A percentile compares a stretch with the other conserved stretches of the same genome.
These are phyloP conservation scores for Carpinus fangiana DNA, from an alignment of 306 rosid species.

Conservation along the genomic window DNA sequence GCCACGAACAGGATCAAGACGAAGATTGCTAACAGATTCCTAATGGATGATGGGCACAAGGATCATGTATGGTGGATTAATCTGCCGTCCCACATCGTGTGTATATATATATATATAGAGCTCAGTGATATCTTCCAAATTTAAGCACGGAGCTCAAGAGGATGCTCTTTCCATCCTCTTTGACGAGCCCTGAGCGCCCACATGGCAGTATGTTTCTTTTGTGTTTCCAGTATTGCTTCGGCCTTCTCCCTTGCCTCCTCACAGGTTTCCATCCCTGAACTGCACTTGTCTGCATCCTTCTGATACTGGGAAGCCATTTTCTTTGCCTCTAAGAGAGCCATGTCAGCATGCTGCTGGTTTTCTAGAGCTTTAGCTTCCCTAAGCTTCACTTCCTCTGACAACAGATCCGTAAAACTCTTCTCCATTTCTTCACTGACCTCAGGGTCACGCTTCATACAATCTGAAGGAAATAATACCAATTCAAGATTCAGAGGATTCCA, in stretches of 20 bases:
- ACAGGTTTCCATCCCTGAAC: slow-evolving; percentile 60
- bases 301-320: slow-evolving; percentile 54
- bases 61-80: not conserved
- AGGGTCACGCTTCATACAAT: slow-evolving; percentile 57
- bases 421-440: slow-evolving; percentile 47
- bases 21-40: not conserved
- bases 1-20: not conserved
- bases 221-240: slow-evolving; percentile 42
- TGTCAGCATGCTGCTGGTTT: slow-evolving; percentile 41
- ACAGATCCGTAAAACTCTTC: slow-evolving; percentile 36
- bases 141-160: slow-evolving; percentile 20
- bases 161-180: slow-evolving; percentile 48
- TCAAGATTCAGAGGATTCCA: not conserved
- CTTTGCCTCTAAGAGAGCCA: slow-evolving; percentile 49
- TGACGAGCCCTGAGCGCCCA: slow-evolving; percentile 60
- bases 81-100: not conserved
- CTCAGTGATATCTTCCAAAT: not conserved
- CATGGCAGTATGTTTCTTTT: slow-evolving; percentile 45
- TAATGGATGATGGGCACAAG: not conserved
- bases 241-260: slow-evolving; percentile 56
- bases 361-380: slow-evolving; percentile 46
- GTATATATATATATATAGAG: no score
- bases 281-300: slow-evolving; percentile 65
- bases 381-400: slow-evolving; percentile 46
- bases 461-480: slow-evolving; percentile 27